Evolutionary conservation across 2,329 filamentous ascomycete genomes (phyloP).

Genomic region (Botryotinia convoluta): DNA sequence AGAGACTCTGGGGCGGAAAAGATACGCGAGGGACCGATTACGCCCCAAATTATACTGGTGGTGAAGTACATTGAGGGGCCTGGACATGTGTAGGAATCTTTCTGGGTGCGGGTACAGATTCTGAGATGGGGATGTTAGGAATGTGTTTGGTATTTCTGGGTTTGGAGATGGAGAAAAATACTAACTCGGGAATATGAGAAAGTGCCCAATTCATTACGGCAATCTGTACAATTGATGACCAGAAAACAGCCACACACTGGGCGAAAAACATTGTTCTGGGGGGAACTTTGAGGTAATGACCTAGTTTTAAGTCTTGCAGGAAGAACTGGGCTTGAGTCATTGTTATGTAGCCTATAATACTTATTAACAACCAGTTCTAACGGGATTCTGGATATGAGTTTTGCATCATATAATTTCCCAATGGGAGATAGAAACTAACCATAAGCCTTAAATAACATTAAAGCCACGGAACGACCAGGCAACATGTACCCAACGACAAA

Average conservation of each 20-base stretch:
- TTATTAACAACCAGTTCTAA: background rate
- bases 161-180: constrained; percentile 25
- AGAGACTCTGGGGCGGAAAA: constrained; percentile 47
- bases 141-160: constrained; percentile 58
- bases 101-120: constrained; percentile 60
- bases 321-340: constrained; percentile 48
- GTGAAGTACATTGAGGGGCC: constrained; percentile 52
- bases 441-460: constrained; percentile 6
- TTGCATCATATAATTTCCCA: background rate
- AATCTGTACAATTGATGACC: constrained; percentile 57
- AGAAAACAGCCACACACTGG: constrained; percentile 56
- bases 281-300: constrained; percentile 48
- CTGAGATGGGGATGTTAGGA: constrained; percentile 63
- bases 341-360: constrained; percentile 42
- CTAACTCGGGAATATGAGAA: constrained; percentile 52
- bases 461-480: constrained; percentile 57
- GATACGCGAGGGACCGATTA: constrained; percentile 44
- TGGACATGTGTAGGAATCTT: constrained; percentile 48
- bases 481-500: constrained; percentile 50
- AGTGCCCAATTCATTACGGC: constrained; percentile 61
- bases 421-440: constrained; percentile 33
- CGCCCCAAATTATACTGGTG: constrained; percentile 54
- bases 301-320: constrained; percentile 51
- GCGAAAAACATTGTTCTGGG: constrained; percentile 56
- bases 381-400: background rate